Percentiles rank a stretch among this genome's conserved stretches.
These are phyloP conservation scores for Trichoderma harzianum DNA, from an alignment of 2,329 filamentous ascomycete genomes.

Conservation along the genomic window DNA sequence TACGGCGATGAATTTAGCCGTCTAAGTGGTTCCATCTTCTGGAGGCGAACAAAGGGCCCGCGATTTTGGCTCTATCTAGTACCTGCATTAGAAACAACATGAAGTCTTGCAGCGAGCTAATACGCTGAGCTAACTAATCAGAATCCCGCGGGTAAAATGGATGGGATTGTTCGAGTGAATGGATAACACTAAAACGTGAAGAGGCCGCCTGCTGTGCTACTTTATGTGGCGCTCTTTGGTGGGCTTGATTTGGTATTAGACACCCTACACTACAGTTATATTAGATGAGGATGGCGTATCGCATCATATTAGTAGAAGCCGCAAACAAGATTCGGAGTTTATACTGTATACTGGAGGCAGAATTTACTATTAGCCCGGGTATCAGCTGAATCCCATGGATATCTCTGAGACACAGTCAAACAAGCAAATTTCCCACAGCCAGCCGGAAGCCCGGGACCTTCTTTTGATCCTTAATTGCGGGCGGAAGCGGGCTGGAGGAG, in stretches of 20 bases:
- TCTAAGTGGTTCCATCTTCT: not conserved
- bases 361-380: not conserved
- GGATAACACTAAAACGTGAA: not conserved
- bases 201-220: not conserved
- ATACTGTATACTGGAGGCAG: not conserved
- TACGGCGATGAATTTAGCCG: not conserved
- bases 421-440: not conserved
- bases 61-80: not conserved
- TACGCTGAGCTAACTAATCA: not conserved
- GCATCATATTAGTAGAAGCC: not conserved
- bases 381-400: not conserved
- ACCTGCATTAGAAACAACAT: not conserved
- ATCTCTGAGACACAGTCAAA: not conserved
- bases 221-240: not conserved
- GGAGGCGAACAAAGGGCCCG: not conserved
- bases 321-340: not conserved
- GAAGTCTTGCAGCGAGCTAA: no score
- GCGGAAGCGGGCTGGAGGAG: not conserved
- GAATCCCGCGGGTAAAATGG: not conserved
- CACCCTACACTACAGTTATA: not conserved
- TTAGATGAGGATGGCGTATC: not conserved
- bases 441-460: not conserved
- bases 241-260: not conserved
- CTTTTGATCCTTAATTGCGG: not conserved
- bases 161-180: not conserved